Conservation (phyloP, 2,329 filamentous ascomycete species). For the Phoma sp. region DNA sequence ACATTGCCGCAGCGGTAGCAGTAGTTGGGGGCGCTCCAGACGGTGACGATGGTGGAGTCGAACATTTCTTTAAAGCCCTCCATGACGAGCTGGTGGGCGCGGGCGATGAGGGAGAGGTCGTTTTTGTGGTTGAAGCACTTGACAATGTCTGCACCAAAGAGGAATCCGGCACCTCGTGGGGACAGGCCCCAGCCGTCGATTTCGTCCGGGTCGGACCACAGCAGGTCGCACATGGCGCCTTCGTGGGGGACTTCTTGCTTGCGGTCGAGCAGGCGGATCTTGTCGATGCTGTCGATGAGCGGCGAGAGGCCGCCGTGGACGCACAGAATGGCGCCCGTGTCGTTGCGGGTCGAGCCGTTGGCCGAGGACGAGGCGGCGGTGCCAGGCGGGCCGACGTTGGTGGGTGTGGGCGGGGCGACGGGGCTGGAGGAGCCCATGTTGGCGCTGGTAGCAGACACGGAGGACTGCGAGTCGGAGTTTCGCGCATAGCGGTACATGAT, state of each 20-base stretch:
- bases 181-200: conserved; percentile 97
- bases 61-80: conserved; percentile 99
- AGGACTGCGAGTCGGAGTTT: conserved; percentile 48
- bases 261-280: conserved; percentile 88
- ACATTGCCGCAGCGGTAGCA: conserved; percentile 66
- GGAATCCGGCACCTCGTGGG: conserved; percentile 90
- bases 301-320: conserved; percentile 94
- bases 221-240: conserved; percentile 96
- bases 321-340: conserved; percentile 76
- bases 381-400: conserved; percentile 75
- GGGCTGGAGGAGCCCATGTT: conserved; percentile 46
- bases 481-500: conserved; percentile 77
- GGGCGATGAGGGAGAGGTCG: conserved; percentile 87
- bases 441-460: conserved; percentile 38
- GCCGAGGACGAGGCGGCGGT: conserved; percentile 78
- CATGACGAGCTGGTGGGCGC: conserved; percentile 98
- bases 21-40: conserved; percentile 86
- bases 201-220: conserved; percentile 98
- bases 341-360: conserved; percentile 63
- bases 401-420: conserved; percentile 50
- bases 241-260: conserved; percentile 99
- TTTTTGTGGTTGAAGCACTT: conserved; percentile 94
- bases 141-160: conserved; percentile 95
- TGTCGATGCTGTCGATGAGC: conserved; percentile 90
- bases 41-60: conserved; percentile 85